Conservation (phyloP, 345 rosid genomes). For the Bretschneidera sinensis region DNA sequence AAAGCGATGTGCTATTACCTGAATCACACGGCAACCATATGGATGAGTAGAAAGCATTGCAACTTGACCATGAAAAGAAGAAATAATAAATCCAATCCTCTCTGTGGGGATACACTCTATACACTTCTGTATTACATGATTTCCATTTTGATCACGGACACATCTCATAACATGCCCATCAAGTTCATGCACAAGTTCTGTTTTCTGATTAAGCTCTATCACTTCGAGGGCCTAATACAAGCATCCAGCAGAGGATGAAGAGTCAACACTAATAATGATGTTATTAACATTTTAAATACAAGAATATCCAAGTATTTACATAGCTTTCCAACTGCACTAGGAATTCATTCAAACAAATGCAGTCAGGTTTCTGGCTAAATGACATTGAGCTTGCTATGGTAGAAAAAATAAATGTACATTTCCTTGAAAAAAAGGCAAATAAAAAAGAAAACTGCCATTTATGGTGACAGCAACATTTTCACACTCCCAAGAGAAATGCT, state of each 20-base stretch:
- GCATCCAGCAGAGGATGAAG: neutral
- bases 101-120: slow-evolving; percentile 74
- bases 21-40: slow-evolving; percentile 97
- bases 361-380: too few relatives aligned
- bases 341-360: neutral
- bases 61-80: slow-evolving; percentile 83
- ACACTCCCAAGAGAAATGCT: too few relatives aligned
- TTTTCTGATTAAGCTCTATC: slow-evolving; percentile 88
- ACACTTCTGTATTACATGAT: slow-evolving; percentile 96
- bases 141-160: slow-evolving; percentile 95
- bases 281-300: neutral
- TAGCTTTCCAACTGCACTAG: slow-evolving; percentile 1
- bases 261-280: neutral
- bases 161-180: slow-evolving; percentile 91
- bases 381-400: too few relatives aligned
- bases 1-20: slow-evolving; percentile 66
- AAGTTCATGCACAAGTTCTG: slow-evolving; percentile 67
- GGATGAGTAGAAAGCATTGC: slow-evolving; percentile 88
- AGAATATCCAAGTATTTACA: neutral
- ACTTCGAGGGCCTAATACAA: slow-evolving; percentile 84
- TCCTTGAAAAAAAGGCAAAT: too few relatives aligned
- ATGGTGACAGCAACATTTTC: too few relatives aligned
- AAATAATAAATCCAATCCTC: slow-evolving; percentile 74
- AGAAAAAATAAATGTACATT: too few relatives aligned
- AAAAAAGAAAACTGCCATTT: too few relatives aligned